These are phyloP conservation scores for Dissophora globulifera DNA, from an alignment of 192 early-diverging fungal genomes.

Conservation along the genomic window DNA sequence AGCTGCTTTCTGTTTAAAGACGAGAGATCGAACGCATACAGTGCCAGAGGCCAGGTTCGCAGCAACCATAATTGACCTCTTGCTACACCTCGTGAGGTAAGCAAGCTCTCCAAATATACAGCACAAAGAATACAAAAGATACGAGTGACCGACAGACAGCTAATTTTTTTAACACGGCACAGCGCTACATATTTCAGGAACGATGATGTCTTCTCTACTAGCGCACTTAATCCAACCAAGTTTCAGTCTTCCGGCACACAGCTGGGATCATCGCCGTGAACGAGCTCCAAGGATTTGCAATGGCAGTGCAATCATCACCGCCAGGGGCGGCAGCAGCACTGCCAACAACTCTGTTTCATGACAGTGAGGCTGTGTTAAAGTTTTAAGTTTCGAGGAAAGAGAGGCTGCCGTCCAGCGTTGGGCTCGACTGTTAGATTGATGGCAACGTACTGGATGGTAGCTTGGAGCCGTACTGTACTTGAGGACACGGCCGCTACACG, in stretches of 20 bases:
- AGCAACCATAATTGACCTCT: too few relatives aligned
- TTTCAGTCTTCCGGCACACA: constrained; percentile 16
- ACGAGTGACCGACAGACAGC: too few relatives aligned
- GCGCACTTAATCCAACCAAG: too few relatives aligned
- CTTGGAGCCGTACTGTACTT: constrained; percentile 6
- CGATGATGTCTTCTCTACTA: too few relatives aligned
- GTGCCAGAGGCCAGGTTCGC: constrained; percentile 3
- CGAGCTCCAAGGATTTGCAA: not conserved
- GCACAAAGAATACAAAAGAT: too few relatives aligned
- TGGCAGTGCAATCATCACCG: not conserved
- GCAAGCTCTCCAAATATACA: too few relatives aligned
- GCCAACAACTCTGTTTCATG: not conserved
- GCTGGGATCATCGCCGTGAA: constrained; percentile 5
- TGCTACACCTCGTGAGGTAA: constrained; percentile 14
- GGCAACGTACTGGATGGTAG: constrained; percentile 9
- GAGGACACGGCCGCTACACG: too few relatives aligned
- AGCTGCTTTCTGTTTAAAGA: constrained; percentile 1
- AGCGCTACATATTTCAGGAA: too few relatives aligned
- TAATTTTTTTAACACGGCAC: too few relatives aligned
- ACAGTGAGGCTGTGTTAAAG: not conserved
- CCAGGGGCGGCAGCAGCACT: not conserved
- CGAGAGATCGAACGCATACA: not conserved
- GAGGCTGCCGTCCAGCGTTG: not conserved
- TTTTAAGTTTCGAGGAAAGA: not conserved
- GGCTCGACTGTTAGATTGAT: constrained; percentile 4